phyloP scores from a whole-genome alignment of 2,329 filamentous ascomycete species.

The Fragosphaeria purpurea region DNA sequence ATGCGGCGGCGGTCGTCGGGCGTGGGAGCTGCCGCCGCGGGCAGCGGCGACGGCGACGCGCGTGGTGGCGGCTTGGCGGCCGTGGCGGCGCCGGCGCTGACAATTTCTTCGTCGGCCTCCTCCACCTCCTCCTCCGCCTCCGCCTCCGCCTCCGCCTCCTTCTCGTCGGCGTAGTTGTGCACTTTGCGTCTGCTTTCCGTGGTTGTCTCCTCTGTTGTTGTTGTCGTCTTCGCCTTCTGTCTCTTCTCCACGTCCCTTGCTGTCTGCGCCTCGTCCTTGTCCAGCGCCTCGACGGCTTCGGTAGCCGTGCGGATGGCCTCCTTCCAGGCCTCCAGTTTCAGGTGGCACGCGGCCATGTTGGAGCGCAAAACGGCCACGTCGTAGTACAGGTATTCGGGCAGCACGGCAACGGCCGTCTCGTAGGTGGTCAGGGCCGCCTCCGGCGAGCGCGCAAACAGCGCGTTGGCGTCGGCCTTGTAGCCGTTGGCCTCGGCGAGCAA shows the following conservation, averaged over 20 bases:
- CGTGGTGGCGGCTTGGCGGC: constrained; percentile 30
- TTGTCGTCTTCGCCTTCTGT: constrained; percentile 41
- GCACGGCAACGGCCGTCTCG: constrained; percentile 65
- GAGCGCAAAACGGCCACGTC: constrained; percentile 78
- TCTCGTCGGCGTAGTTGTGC: constrained; percentile 9
- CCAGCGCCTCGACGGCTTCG: constrained; percentile 61
- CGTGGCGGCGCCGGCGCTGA: constrained; percentile 47
- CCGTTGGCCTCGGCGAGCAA: constrained; percentile 62
- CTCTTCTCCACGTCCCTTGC: constrained; percentile 29
- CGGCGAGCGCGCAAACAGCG: constrained; percentile 64
- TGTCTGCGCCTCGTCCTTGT: constrained; percentile 32
- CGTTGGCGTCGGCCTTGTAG: constrained; percentile 68
- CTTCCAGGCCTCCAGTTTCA: constrained; percentile 81
- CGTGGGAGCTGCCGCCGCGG: constrained; percentile 18
- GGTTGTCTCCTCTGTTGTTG: constrained; percentile 16
- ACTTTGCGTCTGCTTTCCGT: not conserved
- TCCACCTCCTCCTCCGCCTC: constrained; percentile 31
- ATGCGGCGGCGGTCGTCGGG: constrained; percentile 62
- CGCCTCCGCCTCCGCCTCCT: constrained; percentile 30
- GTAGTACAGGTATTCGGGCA: constrained; percentile 78
- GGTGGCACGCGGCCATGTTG: constrained; percentile 81
- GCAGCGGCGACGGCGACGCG: not conserved
- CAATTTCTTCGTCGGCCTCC: constrained; percentile 45
- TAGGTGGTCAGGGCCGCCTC: constrained; percentile 74
- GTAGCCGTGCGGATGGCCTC: constrained; percentile 67